Evolutionary conservation across 768 basidiomycete species (phyloP).

Genomic region (Tephrocybe sp.): DNA sequence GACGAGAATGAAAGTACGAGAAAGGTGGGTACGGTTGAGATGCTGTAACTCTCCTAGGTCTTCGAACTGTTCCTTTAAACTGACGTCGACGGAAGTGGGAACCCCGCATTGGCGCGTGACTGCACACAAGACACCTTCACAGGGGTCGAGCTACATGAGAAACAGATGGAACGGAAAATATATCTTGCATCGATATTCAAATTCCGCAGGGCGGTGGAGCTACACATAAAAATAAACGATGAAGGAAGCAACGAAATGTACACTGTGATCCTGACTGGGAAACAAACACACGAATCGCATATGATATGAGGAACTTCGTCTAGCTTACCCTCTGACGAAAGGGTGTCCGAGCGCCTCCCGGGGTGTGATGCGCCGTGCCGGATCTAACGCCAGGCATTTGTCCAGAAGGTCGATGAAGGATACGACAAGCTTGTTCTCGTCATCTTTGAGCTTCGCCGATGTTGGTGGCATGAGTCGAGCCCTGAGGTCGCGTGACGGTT

Average conservation of each 20-base stretch:
- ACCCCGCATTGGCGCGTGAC: not conserved
- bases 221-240: not conserved
- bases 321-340: conserved; percentile 62
- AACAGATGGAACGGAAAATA: not conserved
- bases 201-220: not conserved
- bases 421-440: conserved; percentile 76
- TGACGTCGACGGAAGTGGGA: not conserved
- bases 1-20: no score
- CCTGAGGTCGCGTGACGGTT: conserved; percentile 79
- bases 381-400: conserved; percentile 87
- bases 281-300: not conserved
- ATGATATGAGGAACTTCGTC: not conserved
- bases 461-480: conserved; percentile 80
- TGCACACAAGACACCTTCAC: not conserved
- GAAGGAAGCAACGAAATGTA: not conserved
- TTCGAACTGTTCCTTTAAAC: not conserved
- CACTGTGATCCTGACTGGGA: not conserved
- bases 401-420: conserved; percentile 91
- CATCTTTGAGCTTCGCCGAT: conserved; percentile 80
- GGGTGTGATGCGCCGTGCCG: conserved; percentile 82
- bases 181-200: not conserved
- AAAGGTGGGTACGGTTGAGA: no score
- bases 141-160: no score
- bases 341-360: conserved; percentile 87
- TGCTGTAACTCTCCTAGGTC: no score